A percentile compares a stretch with the other conserved stretches of the same genome.
Conservation (phyloP, 1,284 basidiomycete genomes). For the Marasmius fiardii region DNA sequence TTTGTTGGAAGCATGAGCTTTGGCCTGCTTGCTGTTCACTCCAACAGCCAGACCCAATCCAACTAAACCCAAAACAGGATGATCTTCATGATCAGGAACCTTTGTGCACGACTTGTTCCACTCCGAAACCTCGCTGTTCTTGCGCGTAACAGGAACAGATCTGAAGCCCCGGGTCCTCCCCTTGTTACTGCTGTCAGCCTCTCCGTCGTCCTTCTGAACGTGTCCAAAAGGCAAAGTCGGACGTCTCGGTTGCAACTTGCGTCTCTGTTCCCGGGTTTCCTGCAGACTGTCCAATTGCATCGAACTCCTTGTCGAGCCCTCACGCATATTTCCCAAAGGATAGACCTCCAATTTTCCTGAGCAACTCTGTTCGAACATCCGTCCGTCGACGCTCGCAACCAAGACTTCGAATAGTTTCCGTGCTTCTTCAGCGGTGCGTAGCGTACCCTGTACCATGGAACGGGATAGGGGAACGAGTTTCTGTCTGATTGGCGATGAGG, state of each 20-base stretch:
- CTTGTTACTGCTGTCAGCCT: background rate
- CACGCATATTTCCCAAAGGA: too few relatives aligned
- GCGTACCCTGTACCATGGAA: background rate
- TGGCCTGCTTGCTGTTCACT: background rate
- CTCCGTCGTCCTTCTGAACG: background rate
- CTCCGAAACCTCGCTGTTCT: background rate
- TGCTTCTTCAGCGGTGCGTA: background rate
- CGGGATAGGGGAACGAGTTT: background rate
- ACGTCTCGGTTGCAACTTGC: background rate
- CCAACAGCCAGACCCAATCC: background rate
- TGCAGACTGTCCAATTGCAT: background rate
- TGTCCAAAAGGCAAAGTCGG: background rate
- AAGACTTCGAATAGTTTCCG: conserved; percentile 1
- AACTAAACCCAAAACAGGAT: background rate
- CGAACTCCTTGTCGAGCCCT: background rate
- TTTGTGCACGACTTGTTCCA: background rate
- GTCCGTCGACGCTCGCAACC: background rate
- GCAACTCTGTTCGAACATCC: background rate
- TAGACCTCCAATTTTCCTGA: background rate
- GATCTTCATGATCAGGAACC: background rate
- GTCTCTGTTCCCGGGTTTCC: background rate
- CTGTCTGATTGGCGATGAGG: background rate
- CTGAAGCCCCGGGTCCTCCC: background rate
- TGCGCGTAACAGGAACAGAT: background rate
- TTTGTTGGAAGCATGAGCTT: background rate